phyloP scores from a whole-genome alignment of 345 rosid genomes.

The Draba incana region DNA sequence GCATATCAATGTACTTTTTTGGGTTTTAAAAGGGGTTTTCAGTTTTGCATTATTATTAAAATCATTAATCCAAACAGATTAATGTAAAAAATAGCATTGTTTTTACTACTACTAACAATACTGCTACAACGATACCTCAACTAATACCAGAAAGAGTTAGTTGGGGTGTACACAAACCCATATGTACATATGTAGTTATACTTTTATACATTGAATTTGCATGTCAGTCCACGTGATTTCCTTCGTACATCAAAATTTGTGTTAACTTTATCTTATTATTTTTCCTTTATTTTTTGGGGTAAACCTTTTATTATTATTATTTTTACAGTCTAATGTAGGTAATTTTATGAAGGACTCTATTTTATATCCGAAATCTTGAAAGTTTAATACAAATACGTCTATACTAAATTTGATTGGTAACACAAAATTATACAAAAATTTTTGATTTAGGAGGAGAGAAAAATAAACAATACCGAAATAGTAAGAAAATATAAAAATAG shows the following conservation, averaged over 20 bases:
- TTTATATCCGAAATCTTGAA: neutral
- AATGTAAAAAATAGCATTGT: neutral
- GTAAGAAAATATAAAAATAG: too few species aligned
- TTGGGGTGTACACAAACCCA: constrained; percentile 36
- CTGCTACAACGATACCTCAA: constrained; percentile 34
- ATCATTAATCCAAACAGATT: neutral
- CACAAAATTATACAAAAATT: too few species aligned
- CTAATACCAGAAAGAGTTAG: constrained; percentile 35
- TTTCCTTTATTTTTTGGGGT: neutral
- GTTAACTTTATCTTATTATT: constrained; percentile 29
- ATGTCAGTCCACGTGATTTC: constrained; percentile 44
- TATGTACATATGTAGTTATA: constrained; percentile 13
- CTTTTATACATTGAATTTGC: constrained; percentile 35
- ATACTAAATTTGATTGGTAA: neutral
- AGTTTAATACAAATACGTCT: neutral
- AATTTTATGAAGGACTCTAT: neutral
- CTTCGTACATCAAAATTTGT: constrained; percentile 38
- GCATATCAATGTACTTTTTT: constrained; percentile 25
- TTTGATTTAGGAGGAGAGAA: too few species aligned
- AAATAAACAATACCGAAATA: too few species aligned
- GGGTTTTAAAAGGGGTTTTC: neutral
- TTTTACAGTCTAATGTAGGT: neutral
- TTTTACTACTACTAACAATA: neutral
- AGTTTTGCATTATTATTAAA: neutral
- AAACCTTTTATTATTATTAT: neutral